A percentile compares a stretch with the other conserved stretches of the same genome.
Conservation (phyloP, 148 eudicot species). For the Rhododendron vialii region DNA sequence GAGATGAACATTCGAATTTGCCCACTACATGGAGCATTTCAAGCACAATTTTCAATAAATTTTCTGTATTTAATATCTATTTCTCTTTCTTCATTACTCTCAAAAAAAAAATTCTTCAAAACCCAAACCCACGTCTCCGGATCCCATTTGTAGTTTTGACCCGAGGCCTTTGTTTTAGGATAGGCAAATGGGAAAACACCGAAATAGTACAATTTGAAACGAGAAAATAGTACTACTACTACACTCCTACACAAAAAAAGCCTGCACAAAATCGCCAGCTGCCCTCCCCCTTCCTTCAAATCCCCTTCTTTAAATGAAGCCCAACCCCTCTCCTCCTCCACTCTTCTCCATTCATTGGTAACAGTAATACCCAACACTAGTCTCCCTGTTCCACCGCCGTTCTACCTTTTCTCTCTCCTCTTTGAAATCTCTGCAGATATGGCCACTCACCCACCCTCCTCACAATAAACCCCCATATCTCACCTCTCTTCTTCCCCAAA, state of each 20-base stretch:
- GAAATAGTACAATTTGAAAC: background rate
- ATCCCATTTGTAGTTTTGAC: too few relatives aligned
- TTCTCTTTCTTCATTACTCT: too few relatives aligned
- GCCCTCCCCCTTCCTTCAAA: background rate
- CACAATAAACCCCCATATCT: background rate
- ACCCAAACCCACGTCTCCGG: too few relatives aligned
- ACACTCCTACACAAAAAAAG: background rate
- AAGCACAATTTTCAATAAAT: too few relatives aligned
- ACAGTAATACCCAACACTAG: conserved; percentile 9
- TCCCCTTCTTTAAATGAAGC: conserved; percentile 6
- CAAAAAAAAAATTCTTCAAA: too few relatives aligned
- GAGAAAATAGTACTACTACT: background rate
- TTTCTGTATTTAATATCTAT: too few relatives aligned
- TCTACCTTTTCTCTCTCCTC: conserved; percentile 14
- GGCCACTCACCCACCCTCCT: background rate
- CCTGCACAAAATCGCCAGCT: background rate
- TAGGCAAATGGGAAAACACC: background rate
- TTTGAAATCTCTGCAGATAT: background rate
- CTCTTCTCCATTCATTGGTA: conserved; percentile 25
- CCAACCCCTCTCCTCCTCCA: background rate
- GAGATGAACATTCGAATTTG: too few relatives aligned
- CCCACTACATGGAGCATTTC: too few relatives aligned
- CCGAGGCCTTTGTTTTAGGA: background rate
- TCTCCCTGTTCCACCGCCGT: conserved; percentile 28
- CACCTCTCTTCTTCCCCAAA: background rate